Evolutionary conservation across 2,329 filamentous ascomycete species (phyloP).

Genomic region (Colletotrichum tofieldiae): DNA sequence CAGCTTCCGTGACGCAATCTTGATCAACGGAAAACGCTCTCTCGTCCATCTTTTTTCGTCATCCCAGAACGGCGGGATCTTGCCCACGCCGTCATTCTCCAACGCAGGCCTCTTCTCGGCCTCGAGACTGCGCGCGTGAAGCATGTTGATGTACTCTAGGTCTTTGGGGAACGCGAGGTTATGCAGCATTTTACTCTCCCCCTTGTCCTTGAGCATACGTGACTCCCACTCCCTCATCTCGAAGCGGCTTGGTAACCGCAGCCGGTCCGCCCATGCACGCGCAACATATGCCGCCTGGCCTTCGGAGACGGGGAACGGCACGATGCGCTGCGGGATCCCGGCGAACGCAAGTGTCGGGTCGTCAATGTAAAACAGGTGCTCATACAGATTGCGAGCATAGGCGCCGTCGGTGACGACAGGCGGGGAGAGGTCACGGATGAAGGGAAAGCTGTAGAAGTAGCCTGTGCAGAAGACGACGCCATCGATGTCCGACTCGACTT

Average conservation of each 20-base stretch:
- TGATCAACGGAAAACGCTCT: slow-evolving; percentile 58
- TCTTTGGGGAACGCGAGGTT: slow-evolving; percentile 66
- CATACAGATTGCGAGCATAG: slow-evolving; percentile 73
- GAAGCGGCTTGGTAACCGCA: slow-evolving; percentile 66
- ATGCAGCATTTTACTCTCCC: slow-evolving; percentile 57
- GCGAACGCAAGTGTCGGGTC: slow-evolving; percentile 78
- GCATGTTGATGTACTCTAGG: slow-evolving; percentile 71
- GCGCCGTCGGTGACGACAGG: slow-evolving; percentile 72
- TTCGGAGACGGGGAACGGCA: slow-evolving; percentile 81
- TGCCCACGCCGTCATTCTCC: slow-evolving; percentile 56
- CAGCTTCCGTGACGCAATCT: slow-evolving; percentile 55
- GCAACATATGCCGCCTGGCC: slow-evolving; percentile 78
- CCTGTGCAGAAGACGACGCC: slow-evolving; percentile 90
- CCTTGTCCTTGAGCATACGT: slow-evolving; percentile 65
- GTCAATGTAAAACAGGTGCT: slow-evolving; percentile 78
- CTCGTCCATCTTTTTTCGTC: slow-evolving; percentile 58
- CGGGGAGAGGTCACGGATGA: slow-evolving; percentile 66
- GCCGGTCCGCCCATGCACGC: slow-evolving; percentile 75
- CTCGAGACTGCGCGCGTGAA: slow-evolving; percentile 64
- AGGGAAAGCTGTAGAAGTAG: slow-evolving; percentile 89
- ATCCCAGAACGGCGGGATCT: slow-evolving; percentile 58
- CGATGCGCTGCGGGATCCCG: slow-evolving; percentile 76
- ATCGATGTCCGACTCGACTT: slow-evolving; percentile 78
- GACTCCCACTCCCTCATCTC: slow-evolving; percentile 77
- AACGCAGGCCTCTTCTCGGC: slow-evolving; percentile 52